phyloP scores from a whole-genome alignment of 2,329 filamentous ascomycete genomes.

The Zymoseptoria brevis region DNA sequence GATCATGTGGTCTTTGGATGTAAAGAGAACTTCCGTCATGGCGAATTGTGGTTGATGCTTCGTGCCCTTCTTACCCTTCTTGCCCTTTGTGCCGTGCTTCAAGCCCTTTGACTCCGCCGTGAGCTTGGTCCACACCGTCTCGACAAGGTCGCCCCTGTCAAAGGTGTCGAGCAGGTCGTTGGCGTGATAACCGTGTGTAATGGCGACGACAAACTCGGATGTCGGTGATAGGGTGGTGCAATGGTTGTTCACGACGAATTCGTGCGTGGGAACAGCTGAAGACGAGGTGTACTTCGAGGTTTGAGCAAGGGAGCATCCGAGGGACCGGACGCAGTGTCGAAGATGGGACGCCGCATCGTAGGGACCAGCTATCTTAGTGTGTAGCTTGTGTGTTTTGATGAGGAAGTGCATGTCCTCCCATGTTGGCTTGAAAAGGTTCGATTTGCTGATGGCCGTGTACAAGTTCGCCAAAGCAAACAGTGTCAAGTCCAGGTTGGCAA shows the following conservation, averaged over 20 bases:
- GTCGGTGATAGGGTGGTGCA: neutral
- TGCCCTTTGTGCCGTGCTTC: neutral
- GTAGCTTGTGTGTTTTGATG: neutral
- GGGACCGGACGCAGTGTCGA: neutral
- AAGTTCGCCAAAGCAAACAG: neutral
- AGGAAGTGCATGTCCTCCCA: slow-evolving; percentile 1
- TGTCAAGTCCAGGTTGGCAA: neutral
- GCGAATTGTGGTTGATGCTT: slow-evolving; percentile 3
- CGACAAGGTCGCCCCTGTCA: slow-evolving; percentile 4
- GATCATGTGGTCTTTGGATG: slow-evolving; percentile 5
- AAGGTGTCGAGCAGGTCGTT: slow-evolving; percentile 3
- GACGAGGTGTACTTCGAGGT: neutral
- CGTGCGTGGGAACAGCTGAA: slow-evolving; percentile 2
- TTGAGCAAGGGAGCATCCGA: neutral
- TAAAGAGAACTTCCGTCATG: slow-evolving; percentile 5
- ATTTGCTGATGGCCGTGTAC: neutral
- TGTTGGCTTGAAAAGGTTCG: neutral
- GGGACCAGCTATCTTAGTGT: neutral
- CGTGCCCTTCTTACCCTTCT: neutral
- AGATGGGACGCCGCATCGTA: neutral
- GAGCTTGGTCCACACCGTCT: neutral
- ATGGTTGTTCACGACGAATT: neutral
- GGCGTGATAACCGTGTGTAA: neutral
- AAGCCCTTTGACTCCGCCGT: neutral
- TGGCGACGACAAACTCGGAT: neutral